Percentiles rank a stretch among this genome's conserved stretches.
phyloP scores from a whole-genome alignment of 257 asterid species.

The Salvia splendens region DNA sequence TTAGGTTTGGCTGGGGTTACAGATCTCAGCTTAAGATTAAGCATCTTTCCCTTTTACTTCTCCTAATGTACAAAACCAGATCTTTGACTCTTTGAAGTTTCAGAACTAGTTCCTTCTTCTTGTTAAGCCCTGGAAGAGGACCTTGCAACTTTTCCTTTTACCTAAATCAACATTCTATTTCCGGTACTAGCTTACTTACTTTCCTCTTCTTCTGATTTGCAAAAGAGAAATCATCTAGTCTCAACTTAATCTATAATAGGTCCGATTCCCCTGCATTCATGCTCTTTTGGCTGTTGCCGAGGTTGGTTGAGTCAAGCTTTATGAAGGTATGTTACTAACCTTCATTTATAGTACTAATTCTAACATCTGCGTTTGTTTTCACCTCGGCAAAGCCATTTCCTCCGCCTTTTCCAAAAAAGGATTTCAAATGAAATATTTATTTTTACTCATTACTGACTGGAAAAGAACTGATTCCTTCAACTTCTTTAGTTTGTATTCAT shows the following conservation, averaged over 20 bases:
- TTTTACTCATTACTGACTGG: slow-evolving; percentile 2
- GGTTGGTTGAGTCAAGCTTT: slow-evolving; percentile 35
- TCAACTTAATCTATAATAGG: slow-evolving; percentile 50
- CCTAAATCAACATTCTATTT: slow-evolving; percentile 15
- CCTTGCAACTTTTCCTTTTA: slow-evolving; percentile 29
- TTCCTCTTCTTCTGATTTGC: slow-evolving; percentile 31
- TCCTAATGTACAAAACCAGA: slow-evolving; percentile 2
- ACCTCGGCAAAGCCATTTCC: not conserved
- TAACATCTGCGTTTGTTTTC: slow-evolving; percentile 12
- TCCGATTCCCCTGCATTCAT: slow-evolving; percentile 64
- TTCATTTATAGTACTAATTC: slow-evolving; percentile 24
- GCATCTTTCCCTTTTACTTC: slow-evolving; percentile 1
- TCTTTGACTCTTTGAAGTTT: slow-evolving; percentile 18
- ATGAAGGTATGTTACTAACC: slow-evolving; percentile 47
- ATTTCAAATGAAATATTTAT: not conserved
- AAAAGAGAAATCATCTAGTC: slow-evolving; percentile 39
- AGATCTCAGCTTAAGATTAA: slow-evolving; percentile 10
- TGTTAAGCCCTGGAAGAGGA: slow-evolving; percentile 26
- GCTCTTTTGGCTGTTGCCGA: slow-evolving; percentile 56
- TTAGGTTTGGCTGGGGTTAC: slow-evolving; percentile 28
- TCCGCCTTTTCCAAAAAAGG: not conserved
- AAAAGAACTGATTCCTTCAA: slow-evolving; percentile 5
- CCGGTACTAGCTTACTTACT: slow-evolving; percentile 28
- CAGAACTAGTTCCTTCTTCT: slow-evolving; percentile 24
- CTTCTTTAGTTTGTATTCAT: not conserved